Evolutionary conservation across 192 early-diverging fungal species (phyloP), one percentile per base, ranked within the genome.

Genomic region (Backusella liffmaniae): DNA sequence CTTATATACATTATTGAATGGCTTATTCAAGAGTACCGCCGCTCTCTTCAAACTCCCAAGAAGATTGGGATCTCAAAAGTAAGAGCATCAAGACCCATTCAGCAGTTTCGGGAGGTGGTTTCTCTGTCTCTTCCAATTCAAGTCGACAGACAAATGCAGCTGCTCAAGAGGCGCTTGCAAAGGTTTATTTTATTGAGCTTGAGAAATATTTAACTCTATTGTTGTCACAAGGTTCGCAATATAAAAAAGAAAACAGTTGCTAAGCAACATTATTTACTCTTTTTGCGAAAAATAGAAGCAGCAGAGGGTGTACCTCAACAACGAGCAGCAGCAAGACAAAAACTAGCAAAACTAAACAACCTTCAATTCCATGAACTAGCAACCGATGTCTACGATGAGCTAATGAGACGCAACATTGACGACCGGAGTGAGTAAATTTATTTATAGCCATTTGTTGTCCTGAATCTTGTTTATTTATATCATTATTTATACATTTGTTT

Each of bases 301-400:
- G 41, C 53, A 37, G 44, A 79, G 46, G 82, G 82, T 41, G 72
- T 72, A 13, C 53, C 72, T 66, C 68, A 76, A 32, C 76, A 83
- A 76, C 76, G 90, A 66, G 76, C 77, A 35, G 79, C 79, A 34
- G 89, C 90, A 8, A 75, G 90, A 70, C 91, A 95, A 49, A 98
- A 98, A 80, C 84, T 99, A 12, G 87, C 88, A 13, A 86, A 91
- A 53, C 84, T 97, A 29, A 87, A 91, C 42, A 88, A 90, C 59
- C 87, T 88, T 72, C 97, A 99, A 81, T 96, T 98, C 84, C 90
- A 94, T 77, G 97, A 98, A 80, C 88, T 99, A n/a, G 88, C 93
- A 35, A 96, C 93, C 2, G 96, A 99, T 84, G 96, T 99, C 9
- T 96, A 93, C 83, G 97, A 99, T 83, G 97, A 99, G 80, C 87